phyloP scores from a whole-genome alignment of 768 basidiomycete species.

The Rhodotorula paludigena region DNA sequence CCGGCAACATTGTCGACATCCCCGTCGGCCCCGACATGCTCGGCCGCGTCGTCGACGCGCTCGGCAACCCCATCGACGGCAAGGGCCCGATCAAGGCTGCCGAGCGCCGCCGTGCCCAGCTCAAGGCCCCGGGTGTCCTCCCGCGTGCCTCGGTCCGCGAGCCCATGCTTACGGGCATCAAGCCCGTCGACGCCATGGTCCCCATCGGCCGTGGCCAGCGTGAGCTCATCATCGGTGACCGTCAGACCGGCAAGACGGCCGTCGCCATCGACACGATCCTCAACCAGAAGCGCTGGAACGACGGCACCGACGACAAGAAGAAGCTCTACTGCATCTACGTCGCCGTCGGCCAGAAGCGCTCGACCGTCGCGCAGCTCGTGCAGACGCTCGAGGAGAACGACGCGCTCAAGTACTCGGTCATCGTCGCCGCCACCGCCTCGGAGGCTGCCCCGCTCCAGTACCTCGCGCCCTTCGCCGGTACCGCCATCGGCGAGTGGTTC shows the following conservation, averaged over 20 bases:
- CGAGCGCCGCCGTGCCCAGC: conserved; percentile 91
- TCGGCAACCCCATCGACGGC: conserved; percentile 99
- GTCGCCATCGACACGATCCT: conserved; percentile 99
- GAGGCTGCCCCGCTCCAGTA: conserved; percentile 99
- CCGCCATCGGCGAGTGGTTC: conserved; percentile 99
- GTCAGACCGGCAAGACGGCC: conserved; percentile 99
- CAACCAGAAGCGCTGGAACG: conserved; percentile 99
- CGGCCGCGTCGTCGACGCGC: conserved; percentile 98
- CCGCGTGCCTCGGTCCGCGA: conserved; percentile 96
- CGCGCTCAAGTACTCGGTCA: conserved; percentile 99
- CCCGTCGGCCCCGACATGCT: conserved; percentile 95
- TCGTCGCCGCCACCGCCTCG: conserved; percentile 97
- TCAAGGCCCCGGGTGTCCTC: conserved; percentile 98
- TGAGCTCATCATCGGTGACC: conserved; percentile 99
- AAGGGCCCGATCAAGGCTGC: conserved; percentile 92
- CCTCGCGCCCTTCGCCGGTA: conserved; percentile 99
- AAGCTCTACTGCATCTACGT: conserved; percentile 99
- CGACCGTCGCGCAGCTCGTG: conserved; percentile 98
- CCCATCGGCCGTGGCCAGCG: conserved; percentile 99
- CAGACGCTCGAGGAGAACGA: conserved; percentile 99
- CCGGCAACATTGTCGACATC: conserved; percentile 99
- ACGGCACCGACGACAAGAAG: conserved; percentile 90
- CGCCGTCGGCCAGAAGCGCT: conserved; percentile 98
- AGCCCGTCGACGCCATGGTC: conserved; percentile 99
- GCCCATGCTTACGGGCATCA: conserved; percentile 99